These are phyloP conservation scores for Kazachstania sp. DNA, from an alignment of 1,139 yeast species.

Conservation along the genomic window DNA sequence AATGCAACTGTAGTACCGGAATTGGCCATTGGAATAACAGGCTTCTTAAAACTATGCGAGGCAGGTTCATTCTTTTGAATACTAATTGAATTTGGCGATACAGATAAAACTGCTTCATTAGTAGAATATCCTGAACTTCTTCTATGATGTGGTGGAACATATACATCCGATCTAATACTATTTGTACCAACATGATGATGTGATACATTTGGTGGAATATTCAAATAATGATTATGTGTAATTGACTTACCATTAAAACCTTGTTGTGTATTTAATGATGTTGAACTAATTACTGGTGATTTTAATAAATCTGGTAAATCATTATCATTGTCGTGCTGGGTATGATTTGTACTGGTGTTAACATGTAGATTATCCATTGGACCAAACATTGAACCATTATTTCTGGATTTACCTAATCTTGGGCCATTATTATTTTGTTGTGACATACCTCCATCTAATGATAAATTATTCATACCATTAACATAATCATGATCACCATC, in stretches of 20 bases:
- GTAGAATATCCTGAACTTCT: conserved; percentile 24
- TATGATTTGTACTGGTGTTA: neutral
- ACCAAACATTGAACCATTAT: neutral
- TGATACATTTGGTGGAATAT: neutral
- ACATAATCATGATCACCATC: conserved; percentile 30
- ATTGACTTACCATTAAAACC: neutral
- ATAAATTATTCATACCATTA: conserved; percentile 22
- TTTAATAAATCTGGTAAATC: conserved; percentile 28
- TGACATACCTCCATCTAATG: conserved; percentile 9
- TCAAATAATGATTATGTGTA: neutral
- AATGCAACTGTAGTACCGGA: conserved; percentile 24
- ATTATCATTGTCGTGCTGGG: conserved; percentile 5
- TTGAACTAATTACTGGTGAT: conserved; percentile 16
- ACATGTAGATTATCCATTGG: neutral
- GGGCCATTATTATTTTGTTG: conserved; percentile 4
- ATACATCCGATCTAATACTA: conserved; percentile 25
- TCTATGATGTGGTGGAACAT: conserved; percentile 45
- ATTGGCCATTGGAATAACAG: conserved; percentile 14
- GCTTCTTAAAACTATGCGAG: conserved; percentile 3
- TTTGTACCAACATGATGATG: neutral
- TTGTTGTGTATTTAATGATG: neutral
- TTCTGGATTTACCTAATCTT: conserved; percentile 1
- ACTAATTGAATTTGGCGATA: conserved; percentile 17
- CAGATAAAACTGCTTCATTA: conserved; percentile 21
- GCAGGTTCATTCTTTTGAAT: neutral